These are phyloP conservation scores for Termitomyces sp. DNA, from an alignment of 768 basidiomycete species.

Conservation along the genomic window DNA sequence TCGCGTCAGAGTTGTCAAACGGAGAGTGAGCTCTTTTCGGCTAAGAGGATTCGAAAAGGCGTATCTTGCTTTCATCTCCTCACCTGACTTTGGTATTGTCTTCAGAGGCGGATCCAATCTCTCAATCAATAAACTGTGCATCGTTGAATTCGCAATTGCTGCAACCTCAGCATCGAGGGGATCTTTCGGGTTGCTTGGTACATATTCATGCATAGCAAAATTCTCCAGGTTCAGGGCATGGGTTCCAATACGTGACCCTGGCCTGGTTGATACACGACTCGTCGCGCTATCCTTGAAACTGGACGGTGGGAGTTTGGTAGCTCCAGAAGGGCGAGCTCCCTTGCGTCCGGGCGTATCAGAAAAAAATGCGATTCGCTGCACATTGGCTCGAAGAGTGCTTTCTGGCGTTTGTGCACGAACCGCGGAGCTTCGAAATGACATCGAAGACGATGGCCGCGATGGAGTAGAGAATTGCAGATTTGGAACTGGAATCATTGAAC, in stretches of 20 bases:
- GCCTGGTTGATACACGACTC: constrained; percentile 57
- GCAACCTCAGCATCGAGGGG: constrained; percentile 83
- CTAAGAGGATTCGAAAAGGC: constrained; percentile 70
- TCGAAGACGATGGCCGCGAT: constrained; percentile 65
- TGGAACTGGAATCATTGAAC: constrained; percentile 81
- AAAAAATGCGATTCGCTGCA: constrained; percentile 54
- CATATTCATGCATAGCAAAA: constrained; percentile 55
- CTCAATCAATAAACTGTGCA: constrained; percentile 74
- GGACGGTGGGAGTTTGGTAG: constrained; percentile 57
- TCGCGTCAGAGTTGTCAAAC: constrained; percentile 74
- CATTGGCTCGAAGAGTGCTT: constrained; percentile 50
- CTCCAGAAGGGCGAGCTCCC: constrained; percentile 30
- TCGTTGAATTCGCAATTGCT: constrained; percentile 63
- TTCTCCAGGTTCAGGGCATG: constrained; percentile 56
- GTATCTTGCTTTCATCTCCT: constrained; percentile 83
- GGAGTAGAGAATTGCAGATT: constrained; percentile 64
- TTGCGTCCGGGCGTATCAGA: constrained; percentile 36
- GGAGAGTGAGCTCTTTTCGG: constrained; percentile 72
- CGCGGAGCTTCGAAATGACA: constrained; percentile 53
- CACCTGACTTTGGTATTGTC: constrained; percentile 59
- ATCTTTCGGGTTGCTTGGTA: constrained; percentile 62
- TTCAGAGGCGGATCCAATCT: constrained; percentile 76
- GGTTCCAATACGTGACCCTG: constrained; percentile 60
- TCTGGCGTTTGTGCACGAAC: constrained; percentile 69
- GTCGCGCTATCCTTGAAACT: constrained; percentile 62